A percentile compares a stretch with the other conserved stretches of the same genome.
These are phyloP conservation scores for Lachnellula hyalina DNA, from an alignment of 2,329 filamentous ascomycete species.

Conservation along the genomic window DNA sequence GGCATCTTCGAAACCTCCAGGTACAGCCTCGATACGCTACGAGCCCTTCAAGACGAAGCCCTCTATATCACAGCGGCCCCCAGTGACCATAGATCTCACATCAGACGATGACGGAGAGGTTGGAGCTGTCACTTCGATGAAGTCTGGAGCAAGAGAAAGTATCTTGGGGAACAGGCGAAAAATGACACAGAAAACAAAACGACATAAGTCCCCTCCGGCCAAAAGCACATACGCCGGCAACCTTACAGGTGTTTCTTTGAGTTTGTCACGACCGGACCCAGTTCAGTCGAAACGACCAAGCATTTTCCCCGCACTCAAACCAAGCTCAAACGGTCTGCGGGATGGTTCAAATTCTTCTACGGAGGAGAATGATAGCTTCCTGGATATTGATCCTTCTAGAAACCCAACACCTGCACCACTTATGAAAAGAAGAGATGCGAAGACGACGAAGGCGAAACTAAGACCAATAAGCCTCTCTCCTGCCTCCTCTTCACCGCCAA, in stretches of 20 bases:
- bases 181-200: constrained; percentile 5
- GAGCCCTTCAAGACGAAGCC: constrained; percentile 18
- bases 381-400: background rate
- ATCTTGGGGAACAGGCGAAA: background rate
- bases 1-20: constrained; percentile 29
- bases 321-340: background rate
- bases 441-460: background rate
- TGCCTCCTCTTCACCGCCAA: background rate
- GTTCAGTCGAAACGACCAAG: background rate
- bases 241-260: constrained; percentile 24
- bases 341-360: background rate
- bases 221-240: constrained; percentile 26
- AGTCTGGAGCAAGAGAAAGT: background rate
- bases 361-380: background rate
- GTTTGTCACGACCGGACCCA: constrained; percentile 13
- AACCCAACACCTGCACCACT: background rate
- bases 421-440: background rate
- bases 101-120: constrained; percentile 17
- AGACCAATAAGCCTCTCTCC: background rate
- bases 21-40: constrained; percentile 22
- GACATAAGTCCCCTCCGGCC: constrained; percentile 12
- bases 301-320: background rate
- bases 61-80: constrained; percentile 1
- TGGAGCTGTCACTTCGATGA: background rate
- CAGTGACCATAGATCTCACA: constrained; percentile 24